A percentile compares a stretch with the other conserved stretches of the same genome.
Evolutionary conservation across 1,284 basidiomycete genomes (phyloP).

Genomic region (Apiotrichum veenhuisii): DNA sequence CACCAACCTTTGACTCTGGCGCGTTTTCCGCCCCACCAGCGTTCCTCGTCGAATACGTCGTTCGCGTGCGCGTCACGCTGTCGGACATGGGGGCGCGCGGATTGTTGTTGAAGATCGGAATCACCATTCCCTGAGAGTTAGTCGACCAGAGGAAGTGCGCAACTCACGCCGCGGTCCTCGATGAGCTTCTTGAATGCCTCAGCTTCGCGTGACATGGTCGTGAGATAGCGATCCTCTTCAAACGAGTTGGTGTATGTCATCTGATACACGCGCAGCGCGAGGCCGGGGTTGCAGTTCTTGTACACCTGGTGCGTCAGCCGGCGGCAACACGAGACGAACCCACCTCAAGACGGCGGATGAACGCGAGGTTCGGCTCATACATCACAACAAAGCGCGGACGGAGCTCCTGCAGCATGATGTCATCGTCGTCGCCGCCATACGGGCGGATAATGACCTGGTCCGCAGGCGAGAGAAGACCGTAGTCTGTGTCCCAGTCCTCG

Average conservation of each 20-base stretch:
- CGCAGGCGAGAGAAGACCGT: constrained; percentile 74
- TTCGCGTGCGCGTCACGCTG: constrained; percentile 67
- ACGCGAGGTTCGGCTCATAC: constrained; percentile 92
- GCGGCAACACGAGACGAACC: constrained; percentile 14
- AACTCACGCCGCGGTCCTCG: constrained; percentile 78
- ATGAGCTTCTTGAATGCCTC: constrained; percentile 92
- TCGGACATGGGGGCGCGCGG: constrained; percentile 53
- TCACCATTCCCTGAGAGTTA: constrained; percentile 74
- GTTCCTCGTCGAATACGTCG: constrained; percentile 73
- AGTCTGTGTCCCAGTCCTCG: constrained; percentile 69
- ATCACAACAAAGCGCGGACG: constrained; percentile 88
- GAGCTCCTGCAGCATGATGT: constrained; percentile 80
- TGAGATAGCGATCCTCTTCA: constrained; percentile 93
- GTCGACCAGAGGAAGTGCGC: too few species aligned
- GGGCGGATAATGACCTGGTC: constrained; percentile 81
- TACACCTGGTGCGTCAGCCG: constrained; percentile 62
- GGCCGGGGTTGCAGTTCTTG: constrained; percentile 70
- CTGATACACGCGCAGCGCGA: constrained; percentile 89
- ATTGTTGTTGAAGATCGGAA: constrained; percentile 83
- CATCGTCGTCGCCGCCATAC: constrained; percentile 90
- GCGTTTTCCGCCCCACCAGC: constrained; percentile 74
- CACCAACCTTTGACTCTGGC: constrained; percentile 62
- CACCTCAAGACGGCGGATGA: constrained; percentile 88
- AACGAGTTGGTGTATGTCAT: constrained; percentile 88
- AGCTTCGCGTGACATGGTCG: constrained; percentile 83